phyloP scores from a whole-genome alignment of 139 green algal species.

The Chlorella vulgaris region DNA sequence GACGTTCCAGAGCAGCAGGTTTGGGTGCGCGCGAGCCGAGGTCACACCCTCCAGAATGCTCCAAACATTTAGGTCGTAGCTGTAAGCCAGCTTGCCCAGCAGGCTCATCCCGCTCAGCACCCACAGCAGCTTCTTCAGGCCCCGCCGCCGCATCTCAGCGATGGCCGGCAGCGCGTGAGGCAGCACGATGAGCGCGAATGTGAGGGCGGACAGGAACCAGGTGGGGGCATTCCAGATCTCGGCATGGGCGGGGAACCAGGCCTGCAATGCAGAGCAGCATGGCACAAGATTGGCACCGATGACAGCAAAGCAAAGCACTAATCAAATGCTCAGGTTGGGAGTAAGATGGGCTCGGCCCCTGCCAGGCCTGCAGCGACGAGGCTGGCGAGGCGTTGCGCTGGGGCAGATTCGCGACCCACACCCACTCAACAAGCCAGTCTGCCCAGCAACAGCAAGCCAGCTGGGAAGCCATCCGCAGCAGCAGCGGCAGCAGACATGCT shows the following conservation, averaged over 20 bases:
- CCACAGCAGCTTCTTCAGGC: slow-evolving; percentile 29
- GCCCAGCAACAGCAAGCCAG: too few relatives aligned
- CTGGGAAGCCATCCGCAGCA: too few relatives aligned
- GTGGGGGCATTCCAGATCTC: slow-evolving; percentile 41
- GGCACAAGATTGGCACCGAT: too few relatives aligned
- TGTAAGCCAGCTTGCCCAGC: slow-evolving; percentile 40
- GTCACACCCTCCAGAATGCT: slow-evolving; percentile 29
- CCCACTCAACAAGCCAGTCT: too few relatives aligned
- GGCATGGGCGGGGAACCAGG: slow-evolving; percentile 31
- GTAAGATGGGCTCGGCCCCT: too few relatives aligned
- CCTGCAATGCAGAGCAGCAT: neutral
- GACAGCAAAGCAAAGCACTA: too few relatives aligned
- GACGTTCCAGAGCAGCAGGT: slow-evolving; percentile 33
- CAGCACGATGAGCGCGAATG: slow-evolving; percentile 38
- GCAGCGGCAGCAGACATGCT: too few relatives aligned
- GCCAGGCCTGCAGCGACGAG: too few relatives aligned
- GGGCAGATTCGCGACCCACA: too few relatives aligned
- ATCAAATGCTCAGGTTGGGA: too few relatives aligned
- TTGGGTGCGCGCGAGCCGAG: slow-evolving; percentile 19
- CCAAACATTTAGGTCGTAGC: slow-evolving; percentile 28
- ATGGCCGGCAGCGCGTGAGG: slow-evolving; percentile 34
- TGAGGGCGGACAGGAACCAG: slow-evolving; percentile 39
- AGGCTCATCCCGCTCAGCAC: slow-evolving; percentile 21
- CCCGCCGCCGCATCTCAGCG: slow-evolving; percentile 21
- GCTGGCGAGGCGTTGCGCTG: too few relatives aligned